Evolutionary conservation across 1,284 basidiomycete species (phyloP), one percentile per base, ranked within the genome.

Genomic region (Tilletia indica): DNA sequence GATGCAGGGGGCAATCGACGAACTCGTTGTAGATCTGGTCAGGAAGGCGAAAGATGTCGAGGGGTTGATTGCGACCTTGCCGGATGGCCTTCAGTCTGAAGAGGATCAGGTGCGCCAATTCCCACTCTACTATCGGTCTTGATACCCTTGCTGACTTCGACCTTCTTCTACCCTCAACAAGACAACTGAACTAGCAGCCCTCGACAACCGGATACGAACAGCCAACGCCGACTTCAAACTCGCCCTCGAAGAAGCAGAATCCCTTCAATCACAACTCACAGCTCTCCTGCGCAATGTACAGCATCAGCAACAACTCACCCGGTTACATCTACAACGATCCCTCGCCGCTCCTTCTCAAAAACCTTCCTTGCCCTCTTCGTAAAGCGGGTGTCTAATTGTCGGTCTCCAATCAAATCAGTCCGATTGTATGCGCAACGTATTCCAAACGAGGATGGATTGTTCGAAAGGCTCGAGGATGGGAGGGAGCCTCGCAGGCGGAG

Each of bases 1-100:
- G 34, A 72, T 72, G 71, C 31, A 34, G 34, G 68, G 47, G 38
- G 69, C 48, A 31, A 70, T 70, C n/a, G 71, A 70, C 14, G 71
- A 72, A 61, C 64, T 72, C 36, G 69, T 69, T n/a, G 68, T 42
- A n/a, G 72, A 73, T 39, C 42, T 73, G 19, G 38, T 71, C 9
- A 19, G 19, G 58, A 68, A 72, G 48, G 71, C 66, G 42, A 73
- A 68, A 56, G 48, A 71, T 21, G 61, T 72, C 4, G 70, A 72
- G 45, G 39, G 12, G 39, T 34, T 68, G n/a, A 58, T 71, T 49
- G 70, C n/a, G 2, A 31, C 34, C 6, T 39, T 64, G 36, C 66
- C 66, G 21, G 19, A 19, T 19, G 61, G 61, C 16, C 36, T 64
- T 2, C 36, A 39, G 19, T 39, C 36, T 21, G 61, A 64, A 16